Evolutionary conservation across 2,329 filamentous ascomycete species (phyloP).

Genomic region (Clathrospora elynae): DNA sequence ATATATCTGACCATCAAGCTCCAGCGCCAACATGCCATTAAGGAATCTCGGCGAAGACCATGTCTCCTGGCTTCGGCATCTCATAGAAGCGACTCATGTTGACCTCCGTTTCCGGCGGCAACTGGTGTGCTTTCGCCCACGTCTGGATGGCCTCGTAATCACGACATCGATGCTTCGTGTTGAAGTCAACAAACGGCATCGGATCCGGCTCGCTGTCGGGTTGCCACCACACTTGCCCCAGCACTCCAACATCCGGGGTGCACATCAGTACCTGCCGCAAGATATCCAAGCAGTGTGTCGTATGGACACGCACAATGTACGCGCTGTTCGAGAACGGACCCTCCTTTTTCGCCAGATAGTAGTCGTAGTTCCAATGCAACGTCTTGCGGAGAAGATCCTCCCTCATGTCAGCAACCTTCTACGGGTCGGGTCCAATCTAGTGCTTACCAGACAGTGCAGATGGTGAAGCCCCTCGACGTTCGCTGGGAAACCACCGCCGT

Average conservation of each 20-base stretch:
- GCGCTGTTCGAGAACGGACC: constrained; percentile 64
- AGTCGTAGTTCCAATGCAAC: constrained; percentile 64
- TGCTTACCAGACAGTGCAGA: constrained; percentile 61
- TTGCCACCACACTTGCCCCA: constrained; percentile 66
- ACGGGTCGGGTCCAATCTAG: neutral
- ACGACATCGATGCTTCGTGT: constrained; percentile 63
- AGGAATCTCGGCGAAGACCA: constrained; percentile 36
- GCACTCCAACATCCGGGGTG: constrained; percentile 63
- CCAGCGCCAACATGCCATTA: constrained; percentile 19
- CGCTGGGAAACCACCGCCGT: constrained; percentile 65
- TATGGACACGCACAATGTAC: constrained; percentile 60
- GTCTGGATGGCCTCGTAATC: constrained; percentile 60
- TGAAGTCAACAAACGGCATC: constrained; percentile 65
- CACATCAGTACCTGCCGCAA: constrained; percentile 68
- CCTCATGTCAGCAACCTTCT: constrained; percentile 16
- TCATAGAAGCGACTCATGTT: constrained; percentile 52
- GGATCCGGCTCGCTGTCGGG: constrained; percentile 50
- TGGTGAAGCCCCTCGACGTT: constrained; percentile 64
- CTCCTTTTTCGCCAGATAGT: constrained; percentile 58
- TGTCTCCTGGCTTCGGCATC: constrained; percentile 45
- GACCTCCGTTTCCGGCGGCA: constrained; percentile 49
- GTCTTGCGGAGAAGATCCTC: constrained; percentile 64
- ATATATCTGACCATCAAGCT: constrained; percentile 14
- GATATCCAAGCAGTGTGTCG: constrained; percentile 65
- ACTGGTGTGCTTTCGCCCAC: constrained; percentile 62